phyloP scores from a whole-genome alignment of 140 eudicot species.

The Erigeron philadelphicus region DNA sequence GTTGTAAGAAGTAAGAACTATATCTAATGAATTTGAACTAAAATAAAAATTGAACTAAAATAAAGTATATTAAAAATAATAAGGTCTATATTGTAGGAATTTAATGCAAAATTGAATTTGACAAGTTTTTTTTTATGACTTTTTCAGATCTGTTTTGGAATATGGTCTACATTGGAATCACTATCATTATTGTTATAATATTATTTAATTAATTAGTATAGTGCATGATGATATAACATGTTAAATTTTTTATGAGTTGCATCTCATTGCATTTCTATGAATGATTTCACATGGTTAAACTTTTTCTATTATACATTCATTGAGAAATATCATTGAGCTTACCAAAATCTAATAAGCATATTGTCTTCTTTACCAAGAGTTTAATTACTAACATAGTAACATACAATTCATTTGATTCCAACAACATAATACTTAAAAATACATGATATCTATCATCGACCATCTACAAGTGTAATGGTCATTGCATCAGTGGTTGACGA shows the following conservation, averaged over 20 bases:
- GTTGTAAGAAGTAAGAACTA: too few relatives aligned
- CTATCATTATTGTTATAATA: neutral
- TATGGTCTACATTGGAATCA: neutral
- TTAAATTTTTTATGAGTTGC: neutral
- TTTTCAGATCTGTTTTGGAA: neutral
- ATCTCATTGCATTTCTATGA: neutral
- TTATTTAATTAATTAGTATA: neutral
- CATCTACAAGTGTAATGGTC: slow-evolving; percentile 34
- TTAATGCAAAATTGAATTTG: neutral
- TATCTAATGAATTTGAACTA: too few relatives aligned
- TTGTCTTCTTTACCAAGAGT: too few relatives aligned
- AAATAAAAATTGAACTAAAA: too few relatives aligned
- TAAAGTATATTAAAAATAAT: too few relatives aligned
- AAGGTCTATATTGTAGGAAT: neutral
- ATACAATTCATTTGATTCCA: too few relatives aligned
- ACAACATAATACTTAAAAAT: too few relatives aligned
- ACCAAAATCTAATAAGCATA: too few relatives aligned
- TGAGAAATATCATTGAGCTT: too few relatives aligned
- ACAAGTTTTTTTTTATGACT: neutral
- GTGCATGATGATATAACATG: neutral
- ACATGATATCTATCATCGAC: slow-evolving; percentile 25
- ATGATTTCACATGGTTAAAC: neutral
- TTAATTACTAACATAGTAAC: too few relatives aligned
- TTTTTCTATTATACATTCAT: too few relatives aligned
- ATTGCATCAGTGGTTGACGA: slow-evolving; percentile 20